phyloP scores from a whole-genome alignment of 1,284 basidiomycete species.

The Meripilus lineatus region DNA sequence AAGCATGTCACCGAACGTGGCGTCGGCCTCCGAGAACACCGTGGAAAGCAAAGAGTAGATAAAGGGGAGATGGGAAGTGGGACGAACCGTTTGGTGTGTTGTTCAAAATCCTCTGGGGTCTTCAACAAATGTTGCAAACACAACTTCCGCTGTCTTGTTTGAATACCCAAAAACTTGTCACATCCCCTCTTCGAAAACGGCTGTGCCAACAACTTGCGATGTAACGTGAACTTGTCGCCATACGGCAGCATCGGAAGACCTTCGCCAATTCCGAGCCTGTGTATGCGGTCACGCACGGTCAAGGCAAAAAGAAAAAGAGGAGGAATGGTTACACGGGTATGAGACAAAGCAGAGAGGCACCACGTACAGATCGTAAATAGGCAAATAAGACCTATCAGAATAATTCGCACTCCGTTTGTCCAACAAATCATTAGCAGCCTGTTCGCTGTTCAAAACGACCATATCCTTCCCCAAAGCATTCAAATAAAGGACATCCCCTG shows the following conservation, averaged over 20 bases:
- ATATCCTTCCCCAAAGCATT: constrained; percentile 24
- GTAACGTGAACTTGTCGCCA: background rate
- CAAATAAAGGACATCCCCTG: constrained; percentile 13
- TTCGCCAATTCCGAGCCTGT: background rate
- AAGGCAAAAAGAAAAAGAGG: background rate
- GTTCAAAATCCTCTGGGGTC: background rate
- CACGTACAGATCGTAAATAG: constrained; percentile 1
- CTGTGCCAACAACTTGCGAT: background rate
- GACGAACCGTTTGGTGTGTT: background rate
- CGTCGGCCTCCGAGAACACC: background rate
- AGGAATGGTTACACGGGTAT: background rate
- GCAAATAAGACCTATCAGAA: constrained; percentile 28
- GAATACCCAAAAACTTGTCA: background rate
- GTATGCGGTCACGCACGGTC: too few species aligned
- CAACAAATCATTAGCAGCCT: constrained; percentile 43
- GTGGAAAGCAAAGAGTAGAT: background rate
- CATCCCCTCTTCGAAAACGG: background rate
- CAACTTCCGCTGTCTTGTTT: background rate
- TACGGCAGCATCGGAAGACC: background rate
- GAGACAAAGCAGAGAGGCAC: background rate
- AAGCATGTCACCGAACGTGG: background rate
- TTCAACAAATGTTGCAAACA: background rate
- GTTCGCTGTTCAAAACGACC: constrained; percentile 22
- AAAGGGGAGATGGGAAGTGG: background rate
- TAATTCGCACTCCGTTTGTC: constrained; percentile 44